Evolutionary conservation across 345 rosid genomes (phyloP).

Genomic region (Sisymbrium altissimum): DNA sequence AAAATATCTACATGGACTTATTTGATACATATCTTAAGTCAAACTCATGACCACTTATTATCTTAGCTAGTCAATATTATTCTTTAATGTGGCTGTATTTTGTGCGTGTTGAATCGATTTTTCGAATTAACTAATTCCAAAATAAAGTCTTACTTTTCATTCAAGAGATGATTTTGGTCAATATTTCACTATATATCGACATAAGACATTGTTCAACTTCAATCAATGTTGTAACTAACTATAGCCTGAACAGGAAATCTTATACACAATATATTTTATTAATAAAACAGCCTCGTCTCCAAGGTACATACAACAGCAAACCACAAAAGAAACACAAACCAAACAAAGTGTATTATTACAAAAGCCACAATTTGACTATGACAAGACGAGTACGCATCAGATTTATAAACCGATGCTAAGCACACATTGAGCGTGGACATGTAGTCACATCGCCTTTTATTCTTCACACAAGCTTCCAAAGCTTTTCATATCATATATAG

Average conservation of each 20-base stretch:
- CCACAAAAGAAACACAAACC: conserved; percentile 13
- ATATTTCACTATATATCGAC: neutral
- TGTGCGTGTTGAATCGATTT: neutral
- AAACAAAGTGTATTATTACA: conserved; percentile 23
- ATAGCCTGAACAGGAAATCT: neutral
- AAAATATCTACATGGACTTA: neutral
- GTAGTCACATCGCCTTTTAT: conserved; percentile 29
- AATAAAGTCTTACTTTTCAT: neutral
- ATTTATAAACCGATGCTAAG: neutral
- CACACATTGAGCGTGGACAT: conserved; percentile 31
- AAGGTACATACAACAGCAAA: conserved; percentile 20
- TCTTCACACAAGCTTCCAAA: conserved; percentile 25
- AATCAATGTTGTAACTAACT: neutral
- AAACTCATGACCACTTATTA: too few relatives aligned
- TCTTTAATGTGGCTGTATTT: too few relatives aligned
- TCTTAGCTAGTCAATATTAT: too few relatives aligned
- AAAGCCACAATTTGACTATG: conserved; percentile 16
- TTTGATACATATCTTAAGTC: too few relatives aligned
- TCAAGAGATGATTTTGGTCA: neutral
- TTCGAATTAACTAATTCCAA: neutral
- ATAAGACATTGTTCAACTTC: neutral
- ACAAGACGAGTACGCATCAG: conserved; percentile 27
- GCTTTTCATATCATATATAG: neutral
- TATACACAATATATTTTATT: conserved; percentile 14
- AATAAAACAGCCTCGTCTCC: conserved; percentile 2